These are phyloP conservation scores for Quercus lobata DNA, from an alignment of 331 rosid species.

Conservation along the genomic window DNA sequence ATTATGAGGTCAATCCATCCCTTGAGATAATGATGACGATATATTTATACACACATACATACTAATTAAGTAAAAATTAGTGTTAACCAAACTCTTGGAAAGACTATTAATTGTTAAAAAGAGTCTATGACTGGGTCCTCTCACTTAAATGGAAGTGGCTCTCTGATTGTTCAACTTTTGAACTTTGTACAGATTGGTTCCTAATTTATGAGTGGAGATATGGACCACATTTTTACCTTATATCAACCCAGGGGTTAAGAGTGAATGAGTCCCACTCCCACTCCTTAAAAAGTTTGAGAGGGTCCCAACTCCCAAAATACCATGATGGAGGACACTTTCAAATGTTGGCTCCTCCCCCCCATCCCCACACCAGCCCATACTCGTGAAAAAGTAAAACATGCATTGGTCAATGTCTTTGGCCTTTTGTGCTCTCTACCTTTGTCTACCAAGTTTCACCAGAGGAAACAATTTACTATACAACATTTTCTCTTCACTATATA, in stretches of 20 bases:
- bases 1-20: not conserved
- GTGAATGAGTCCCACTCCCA: not conserved
- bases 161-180: not conserved
- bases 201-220: not conserved
- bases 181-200: not conserved
- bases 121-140: constrained; percentile 5
- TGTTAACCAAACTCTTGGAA: too few species aligned
- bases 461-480: too few species aligned
- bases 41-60: fast-evolving
- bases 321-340: not conserved
- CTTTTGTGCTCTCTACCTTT: not conserved
- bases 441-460: too few species aligned
- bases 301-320: not conserved
- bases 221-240: not conserved
- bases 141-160: not conserved
- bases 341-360: not conserved
- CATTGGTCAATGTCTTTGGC: not conserved
- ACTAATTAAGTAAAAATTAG: not conserved
- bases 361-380: too few species aligned
- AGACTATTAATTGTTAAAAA: too few species aligned
- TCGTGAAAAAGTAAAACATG: not conserved
- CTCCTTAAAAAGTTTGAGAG: not conserved
- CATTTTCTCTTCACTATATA: too few species aligned
- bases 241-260: not conserved
- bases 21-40: not conserved